Evolutionary conservation across 192 early-diverging fungal species (phyloP).

Genomic region (Backusella psychrophila): DNA sequence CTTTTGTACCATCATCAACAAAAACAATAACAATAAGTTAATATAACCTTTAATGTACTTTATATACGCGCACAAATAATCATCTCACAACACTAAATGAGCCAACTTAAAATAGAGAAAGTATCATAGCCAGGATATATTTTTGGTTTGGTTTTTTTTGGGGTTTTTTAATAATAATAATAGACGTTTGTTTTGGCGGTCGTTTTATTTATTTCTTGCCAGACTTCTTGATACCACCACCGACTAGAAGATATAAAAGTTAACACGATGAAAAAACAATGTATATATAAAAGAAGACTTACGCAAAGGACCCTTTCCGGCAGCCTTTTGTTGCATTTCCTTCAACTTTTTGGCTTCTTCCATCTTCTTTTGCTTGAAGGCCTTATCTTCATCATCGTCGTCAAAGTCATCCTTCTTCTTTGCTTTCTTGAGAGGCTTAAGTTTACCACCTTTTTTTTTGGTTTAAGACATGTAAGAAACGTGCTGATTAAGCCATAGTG

Average conservation of each 20-base stretch:
- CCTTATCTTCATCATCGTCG: conserved; percentile 74
- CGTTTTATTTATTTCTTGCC: conserved; percentile 63
- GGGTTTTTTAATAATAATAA: too few relatives aligned
- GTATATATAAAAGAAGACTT: conserved; percentile 16
- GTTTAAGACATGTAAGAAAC: neutral
- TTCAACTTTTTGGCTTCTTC: conserved; percentile 78
- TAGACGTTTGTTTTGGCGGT: neutral
- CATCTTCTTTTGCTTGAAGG: conserved; percentile 77
- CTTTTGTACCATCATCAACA: too few relatives aligned
- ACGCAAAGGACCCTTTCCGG: conserved; percentile 62
- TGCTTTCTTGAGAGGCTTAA: conserved; percentile 85
- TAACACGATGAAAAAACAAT: neutral
- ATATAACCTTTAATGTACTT: too few relatives aligned
- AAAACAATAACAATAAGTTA: too few relatives aligned
- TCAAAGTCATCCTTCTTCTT: conserved; percentile 72
- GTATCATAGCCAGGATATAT: neutral
- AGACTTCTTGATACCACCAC: conserved; percentile 76
- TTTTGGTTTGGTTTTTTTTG: neutral
- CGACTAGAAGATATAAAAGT: conserved; percentile 31
- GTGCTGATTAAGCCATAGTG: too few relatives aligned
- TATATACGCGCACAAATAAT: too few relatives aligned
- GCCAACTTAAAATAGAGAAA: neutral
- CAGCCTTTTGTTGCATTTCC: conserved; percentile 67
- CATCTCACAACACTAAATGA: neutral
- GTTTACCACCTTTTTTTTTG: conserved; percentile 66